Percentiles rank a stretch among this genome's conserved stretches.
Conservation (phyloP, 1,284 basidiomycete species). For the Pseudozyma sp. region DNA sequence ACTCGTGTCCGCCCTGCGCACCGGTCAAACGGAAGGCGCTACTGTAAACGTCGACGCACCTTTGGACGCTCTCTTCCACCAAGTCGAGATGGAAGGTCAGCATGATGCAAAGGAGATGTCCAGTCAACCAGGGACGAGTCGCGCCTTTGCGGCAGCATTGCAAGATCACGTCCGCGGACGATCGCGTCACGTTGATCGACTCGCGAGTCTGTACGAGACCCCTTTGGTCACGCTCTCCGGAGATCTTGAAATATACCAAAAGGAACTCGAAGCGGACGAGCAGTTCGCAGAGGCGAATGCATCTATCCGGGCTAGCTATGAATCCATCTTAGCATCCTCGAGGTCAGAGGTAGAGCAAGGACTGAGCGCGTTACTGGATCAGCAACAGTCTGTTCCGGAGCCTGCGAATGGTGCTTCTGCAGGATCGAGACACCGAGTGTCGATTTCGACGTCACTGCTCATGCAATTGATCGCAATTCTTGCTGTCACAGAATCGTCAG, state of each 20-base stretch:
- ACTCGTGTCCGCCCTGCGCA: slow-evolving; percentile 3
- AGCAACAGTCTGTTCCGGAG: slow-evolving; percentile 1
- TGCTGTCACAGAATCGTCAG: background rate
- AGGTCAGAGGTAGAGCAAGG: slow-evolving; percentile 21
- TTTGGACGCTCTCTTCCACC: slow-evolving; percentile 29
- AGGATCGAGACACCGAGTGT: background rate
- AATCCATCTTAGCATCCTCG: slow-evolving; percentile 15
- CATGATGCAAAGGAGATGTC: background rate
- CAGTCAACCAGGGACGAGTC: slow-evolving; percentile 8
- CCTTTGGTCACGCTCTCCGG: slow-evolving; percentile 16
- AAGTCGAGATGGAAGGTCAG: slow-evolving; percentile 7
- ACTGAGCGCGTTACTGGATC: slow-evolving; percentile 15
- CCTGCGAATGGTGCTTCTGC: background rate
- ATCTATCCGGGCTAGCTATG: slow-evolving; percentile 21
- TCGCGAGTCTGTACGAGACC: slow-evolving; percentile 32
- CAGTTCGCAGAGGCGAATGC: slow-evolving; percentile 16
- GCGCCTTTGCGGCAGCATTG: slow-evolving; percentile 11
- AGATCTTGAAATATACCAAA: slow-evolving; percentile 20
- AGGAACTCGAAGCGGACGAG: slow-evolving; percentile 21
- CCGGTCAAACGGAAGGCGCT: background rate
- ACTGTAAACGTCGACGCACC: slow-evolving; percentile 10
- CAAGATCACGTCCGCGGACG: slow-evolving; percentile 33
- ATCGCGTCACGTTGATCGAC: slow-evolving; percentile 22
- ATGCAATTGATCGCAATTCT: slow-evolving; percentile 33
- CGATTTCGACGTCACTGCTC: slow-evolving; percentile 8